Percentiles rank a stretch among this genome's conserved stretches.
Evolutionary conservation across 164 flowering plant species (phyloP).

Genomic region (Brasenia schreberi): DNA sequence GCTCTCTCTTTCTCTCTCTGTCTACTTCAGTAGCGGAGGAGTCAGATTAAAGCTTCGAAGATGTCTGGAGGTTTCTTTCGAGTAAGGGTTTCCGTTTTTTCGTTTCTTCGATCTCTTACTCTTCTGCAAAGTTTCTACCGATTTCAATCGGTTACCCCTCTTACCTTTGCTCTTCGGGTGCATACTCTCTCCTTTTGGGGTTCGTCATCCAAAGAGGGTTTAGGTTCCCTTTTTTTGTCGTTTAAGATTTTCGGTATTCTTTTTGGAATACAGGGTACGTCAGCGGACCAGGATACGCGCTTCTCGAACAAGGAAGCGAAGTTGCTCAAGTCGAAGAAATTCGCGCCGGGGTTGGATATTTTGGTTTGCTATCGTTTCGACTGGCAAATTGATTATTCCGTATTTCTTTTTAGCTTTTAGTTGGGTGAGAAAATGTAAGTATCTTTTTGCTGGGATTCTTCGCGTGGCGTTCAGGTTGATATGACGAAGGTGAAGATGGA

Average conservation of each 20-base stretch:
- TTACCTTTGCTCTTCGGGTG: not conserved
- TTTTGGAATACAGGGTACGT: slow-evolving; percentile 52
- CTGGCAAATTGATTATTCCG: not conserved
- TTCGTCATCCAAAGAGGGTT: not conserved
- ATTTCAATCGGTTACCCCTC: not conserved
- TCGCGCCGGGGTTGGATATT: slow-evolving; percentile 79
- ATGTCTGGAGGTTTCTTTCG: slow-evolving; percentile 99
- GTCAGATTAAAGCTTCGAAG: slow-evolving; percentile 33
- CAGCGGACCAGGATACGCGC: slow-evolving; percentile 97
- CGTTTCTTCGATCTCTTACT: not conserved
- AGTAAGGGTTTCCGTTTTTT: slow-evolving; percentile 20
- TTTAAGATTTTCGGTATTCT: not conserved
- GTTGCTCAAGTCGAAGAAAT: slow-evolving; percentile 89
- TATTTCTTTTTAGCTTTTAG: slow-evolving; percentile 1
- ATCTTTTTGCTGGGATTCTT: not conserved
- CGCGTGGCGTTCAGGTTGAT: slow-evolving; percentile 49
- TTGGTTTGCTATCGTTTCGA: slow-evolving; percentile 32
- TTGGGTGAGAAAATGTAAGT: not conserved
- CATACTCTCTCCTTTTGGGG: not conserved
- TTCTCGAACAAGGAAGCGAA: slow-evolving; percentile 98
- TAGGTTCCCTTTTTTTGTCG: not conserved
- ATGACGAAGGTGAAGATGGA: slow-evolving; percentile 83
- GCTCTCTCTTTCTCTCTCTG: not conserved
- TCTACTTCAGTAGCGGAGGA: not conserved
- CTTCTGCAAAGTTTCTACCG: not conserved